Evolutionary conservation across 345 rosid species (phyloP).

Genomic region (Brassica napus): DNA sequence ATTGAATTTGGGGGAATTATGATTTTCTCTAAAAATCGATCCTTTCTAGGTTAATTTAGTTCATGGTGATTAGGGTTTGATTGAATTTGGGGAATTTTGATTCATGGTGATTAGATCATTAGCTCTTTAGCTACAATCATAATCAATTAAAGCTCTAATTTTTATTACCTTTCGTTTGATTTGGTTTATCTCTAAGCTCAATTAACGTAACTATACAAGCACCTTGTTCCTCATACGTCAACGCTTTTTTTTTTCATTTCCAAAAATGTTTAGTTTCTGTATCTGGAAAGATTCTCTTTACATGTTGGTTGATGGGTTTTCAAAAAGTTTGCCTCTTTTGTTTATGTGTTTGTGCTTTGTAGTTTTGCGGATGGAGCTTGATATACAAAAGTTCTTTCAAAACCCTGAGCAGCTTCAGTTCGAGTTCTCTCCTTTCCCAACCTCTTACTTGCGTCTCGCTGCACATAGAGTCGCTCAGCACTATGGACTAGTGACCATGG

Average conservation of each 20-base stretch:
- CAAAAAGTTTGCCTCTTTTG: conserved; percentile 3
- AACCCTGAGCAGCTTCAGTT: conserved; percentile 70
- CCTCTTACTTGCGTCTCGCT: conserved; percentile 92
- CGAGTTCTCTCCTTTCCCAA: conserved; percentile 87
- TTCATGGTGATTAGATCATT: conserved; percentile 1
- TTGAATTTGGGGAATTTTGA: not conserved
- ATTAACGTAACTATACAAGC: not conserved
- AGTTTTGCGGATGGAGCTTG: conserved; percentile 97
- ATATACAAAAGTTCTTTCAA: conserved; percentile 83
- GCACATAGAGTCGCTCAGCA: conserved; percentile 98
- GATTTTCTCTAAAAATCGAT: not conserved
- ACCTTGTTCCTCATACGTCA: not conserved
- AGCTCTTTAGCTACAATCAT: too few species aligned
- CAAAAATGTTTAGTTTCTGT: conserved; percentile 8
- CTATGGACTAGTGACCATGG: conserved; percentile 91
- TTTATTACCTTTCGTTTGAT: not conserved
- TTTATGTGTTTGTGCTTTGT: conserved; percentile 18
- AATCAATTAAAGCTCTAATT: too few species aligned
- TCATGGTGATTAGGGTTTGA: not conserved
- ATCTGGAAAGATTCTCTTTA: conserved; percentile 17
- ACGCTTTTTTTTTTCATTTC: not conserved
- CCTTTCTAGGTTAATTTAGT: not conserved
- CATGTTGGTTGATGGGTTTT: conserved; percentile 22
- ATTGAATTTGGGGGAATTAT: not conserved
- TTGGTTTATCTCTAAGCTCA: not conserved